Evolutionary conservation across 1,139 yeast genomes (phyloP), one percentile per base, ranked within the genome.

Genomic region (Torulaspora pretoriensis): DNA sequence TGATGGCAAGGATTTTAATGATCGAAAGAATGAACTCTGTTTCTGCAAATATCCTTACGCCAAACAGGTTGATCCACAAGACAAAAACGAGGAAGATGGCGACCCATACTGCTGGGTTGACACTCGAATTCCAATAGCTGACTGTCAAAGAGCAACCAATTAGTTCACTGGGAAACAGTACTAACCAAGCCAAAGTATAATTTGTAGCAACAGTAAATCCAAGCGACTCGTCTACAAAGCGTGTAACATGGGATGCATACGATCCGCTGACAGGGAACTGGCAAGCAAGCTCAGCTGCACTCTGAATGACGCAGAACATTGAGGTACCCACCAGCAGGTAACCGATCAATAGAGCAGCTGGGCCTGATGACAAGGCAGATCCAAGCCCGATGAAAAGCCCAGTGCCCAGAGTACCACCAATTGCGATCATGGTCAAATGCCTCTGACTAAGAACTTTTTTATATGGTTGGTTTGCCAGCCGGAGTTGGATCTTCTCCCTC

Each of bases 191-290:
- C 46, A 79, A 53, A 19, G 81, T 78, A 56, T 79, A 79, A 62
- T 78, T 77, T 73, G 77, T 77, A 10, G 81, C 81, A 65, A 43
- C 78, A 6, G 76, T 72, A 50, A 71, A 75, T 9, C 86, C 85
- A 77, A 81, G 74, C 35, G 81, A 70, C 16, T 83, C 81, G 53
- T 80, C 85, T 35, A 80, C 67, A 54, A 81, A 80, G 50, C 83
- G 69, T 7, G 81, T 74, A 43, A 82, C 76, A 55, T 77, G 79
- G 16, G 81, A 77, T 36, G 81, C 77, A 59, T 80, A 81, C 3
- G 85, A 80, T 50, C 88, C 88, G 27, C 80, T 69, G 34, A 80
- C 80, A 2, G 88, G 87, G 62, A 74, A 80, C 13, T 77, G 72
- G 36, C 81, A 78, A 34, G 81, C 77, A 49, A 82, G 64, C 63